Conservation (phyloP, 2,329 filamentous ascomycete species). For the Sporothrix schenckii region DNA sequence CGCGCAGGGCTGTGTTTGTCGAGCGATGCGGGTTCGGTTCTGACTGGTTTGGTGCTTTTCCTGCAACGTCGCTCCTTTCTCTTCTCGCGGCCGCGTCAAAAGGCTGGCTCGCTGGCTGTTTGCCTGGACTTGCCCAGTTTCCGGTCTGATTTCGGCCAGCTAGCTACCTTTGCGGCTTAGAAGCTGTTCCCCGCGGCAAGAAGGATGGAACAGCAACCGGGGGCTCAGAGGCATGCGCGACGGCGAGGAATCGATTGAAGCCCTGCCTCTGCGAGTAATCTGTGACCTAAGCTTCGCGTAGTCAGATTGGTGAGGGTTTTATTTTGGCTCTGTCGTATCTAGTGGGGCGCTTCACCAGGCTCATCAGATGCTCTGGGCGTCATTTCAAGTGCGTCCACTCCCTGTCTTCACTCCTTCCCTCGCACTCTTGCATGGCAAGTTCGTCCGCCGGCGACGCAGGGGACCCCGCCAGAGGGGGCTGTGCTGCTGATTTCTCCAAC, state of each 20-base stretch:
- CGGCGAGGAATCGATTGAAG: neutral
- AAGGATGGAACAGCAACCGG: constrained; percentile 19
- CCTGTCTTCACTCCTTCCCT: neutral
- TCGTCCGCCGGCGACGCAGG: neutral
- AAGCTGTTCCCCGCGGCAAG: constrained; percentile 17
- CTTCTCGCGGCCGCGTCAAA: neutral
- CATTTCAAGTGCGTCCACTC: constrained; percentile 1
- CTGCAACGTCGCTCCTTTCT: constrained; percentile 3
- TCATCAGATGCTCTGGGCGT: neutral
- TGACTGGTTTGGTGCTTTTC: constrained; percentile 4
- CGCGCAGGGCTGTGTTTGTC: constrained; percentile 14
- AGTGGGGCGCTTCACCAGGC: neutral
- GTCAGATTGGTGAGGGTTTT: constrained; percentile 26
- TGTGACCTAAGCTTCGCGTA: neutral
- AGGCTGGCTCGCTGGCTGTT: neutral
- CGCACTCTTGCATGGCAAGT: constrained; percentile 1
- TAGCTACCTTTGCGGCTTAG: constrained; percentile 22
- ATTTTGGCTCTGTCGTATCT: constrained; percentile 16
- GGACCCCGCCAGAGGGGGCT: constrained; percentile 27
- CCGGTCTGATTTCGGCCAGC: constrained; percentile 24
- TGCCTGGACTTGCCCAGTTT: constrained; percentile 14
- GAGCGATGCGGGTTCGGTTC: constrained; percentile 22
- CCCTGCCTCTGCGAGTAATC: constrained; percentile 21
- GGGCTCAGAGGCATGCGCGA: constrained; percentile 5
- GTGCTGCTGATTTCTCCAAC: constrained; percentile 27